These are phyloP conservation scores for Agrocybe pediades DNA, from an alignment of 768 basidiomycete genomes.

Conservation along the genomic window DNA sequence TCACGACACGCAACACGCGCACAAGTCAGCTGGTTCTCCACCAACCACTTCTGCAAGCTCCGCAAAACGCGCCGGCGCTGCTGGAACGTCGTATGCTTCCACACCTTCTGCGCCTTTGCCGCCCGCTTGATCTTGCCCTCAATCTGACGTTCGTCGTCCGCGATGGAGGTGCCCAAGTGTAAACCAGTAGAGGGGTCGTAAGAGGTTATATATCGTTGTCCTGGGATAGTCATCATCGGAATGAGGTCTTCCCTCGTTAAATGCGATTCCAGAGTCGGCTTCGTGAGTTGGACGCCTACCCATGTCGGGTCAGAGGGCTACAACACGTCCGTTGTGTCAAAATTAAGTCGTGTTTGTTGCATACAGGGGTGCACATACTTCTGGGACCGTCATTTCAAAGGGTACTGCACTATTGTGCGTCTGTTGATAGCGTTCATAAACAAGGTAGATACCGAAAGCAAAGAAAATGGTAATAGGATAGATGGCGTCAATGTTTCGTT, in stretches of 20 bases:
- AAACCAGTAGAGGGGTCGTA: constrained; percentile 90
- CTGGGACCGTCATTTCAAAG: constrained; percentile 60
- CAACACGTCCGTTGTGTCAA: not conserved
- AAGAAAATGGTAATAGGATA: constrained; percentile 73
- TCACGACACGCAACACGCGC: constrained; percentile 90
- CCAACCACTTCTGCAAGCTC: constrained; percentile 89
- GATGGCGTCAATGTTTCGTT: constrained; percentile 57
- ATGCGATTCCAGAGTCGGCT: constrained; percentile 71
- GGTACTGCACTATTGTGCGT: constrained; percentile 72
- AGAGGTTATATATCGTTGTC: constrained; percentile 78
- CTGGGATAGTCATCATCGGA: constrained; percentile 44
- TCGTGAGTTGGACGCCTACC: constrained; percentile 52
- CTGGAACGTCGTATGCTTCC: constrained; percentile 75
- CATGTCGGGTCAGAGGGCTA: constrained; percentile 64
- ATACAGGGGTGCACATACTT: constrained; percentile 40
- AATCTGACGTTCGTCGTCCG: constrained; percentile 77
- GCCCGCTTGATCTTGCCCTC: constrained; percentile 69
- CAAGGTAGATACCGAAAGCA: constrained; percentile 78
- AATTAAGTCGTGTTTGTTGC: not conserved
- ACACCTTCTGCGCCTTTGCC: constrained; percentile 64
- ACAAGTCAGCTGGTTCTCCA: constrained; percentile 86
- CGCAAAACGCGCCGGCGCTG: constrained; percentile 83
- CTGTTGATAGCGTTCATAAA: constrained; percentile 73
- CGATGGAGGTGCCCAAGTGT: constrained; percentile 76
- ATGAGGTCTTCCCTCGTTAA: constrained; percentile 52